These are phyloP conservation scores for Hymenotorrendiella dingleyae DNA, from an alignment of 2,329 filamentous ascomycete species.

Conservation along the genomic window DNA sequence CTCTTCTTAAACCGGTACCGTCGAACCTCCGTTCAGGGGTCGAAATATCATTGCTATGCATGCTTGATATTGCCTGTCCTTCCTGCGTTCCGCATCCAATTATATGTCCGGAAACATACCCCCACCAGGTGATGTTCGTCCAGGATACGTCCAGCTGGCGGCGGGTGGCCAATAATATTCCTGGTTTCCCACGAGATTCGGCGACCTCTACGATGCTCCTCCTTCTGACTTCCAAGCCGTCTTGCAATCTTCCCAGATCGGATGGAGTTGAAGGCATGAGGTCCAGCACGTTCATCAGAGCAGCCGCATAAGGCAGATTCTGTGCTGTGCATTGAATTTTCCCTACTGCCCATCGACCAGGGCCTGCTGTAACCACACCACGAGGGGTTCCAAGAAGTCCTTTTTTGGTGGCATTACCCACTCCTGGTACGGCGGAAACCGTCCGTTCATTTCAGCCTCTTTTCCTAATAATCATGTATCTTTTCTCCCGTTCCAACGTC, in stretches of 20 bases:
- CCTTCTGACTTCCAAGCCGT: neutral
- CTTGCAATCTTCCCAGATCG: neutral
- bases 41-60: slow-evolving; percentile 7
- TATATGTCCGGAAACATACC: neutral
- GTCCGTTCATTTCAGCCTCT: slow-evolving; percentile 15
- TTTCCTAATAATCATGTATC: slow-evolving; percentile 18
- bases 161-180: slow-evolving; percentile 2
- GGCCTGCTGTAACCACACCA: neutral
- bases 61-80: slow-evolving; percentile 4
- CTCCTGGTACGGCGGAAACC: slow-evolving; percentile 1
- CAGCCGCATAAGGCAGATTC: slow-evolving; percentile 6
- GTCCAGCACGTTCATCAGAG: slow-evolving; percentile 1
- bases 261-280: slow-evolving; percentile 1
- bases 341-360: neutral
- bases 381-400: neutral
- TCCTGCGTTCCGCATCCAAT: slow-evolving; percentile 4
- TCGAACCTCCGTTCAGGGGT: no score
- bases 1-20: no score
- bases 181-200: slow-evolving; percentile 6
- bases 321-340: slow-evolving; percentile 6
- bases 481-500: slow-evolving; percentile 9
- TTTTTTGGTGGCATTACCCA: neutral
- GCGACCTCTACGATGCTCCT: slow-evolving; percentile 2
- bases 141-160: slow-evolving; percentile 6
- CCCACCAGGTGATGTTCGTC: neutral